A percentile compares a stretch with the other conserved stretches of the same genome.
These are phyloP conservation scores for Paecilomyces sp. DNA, from an alignment of 2,329 filamentous ascomycete species.

Conservation along the genomic window DNA sequence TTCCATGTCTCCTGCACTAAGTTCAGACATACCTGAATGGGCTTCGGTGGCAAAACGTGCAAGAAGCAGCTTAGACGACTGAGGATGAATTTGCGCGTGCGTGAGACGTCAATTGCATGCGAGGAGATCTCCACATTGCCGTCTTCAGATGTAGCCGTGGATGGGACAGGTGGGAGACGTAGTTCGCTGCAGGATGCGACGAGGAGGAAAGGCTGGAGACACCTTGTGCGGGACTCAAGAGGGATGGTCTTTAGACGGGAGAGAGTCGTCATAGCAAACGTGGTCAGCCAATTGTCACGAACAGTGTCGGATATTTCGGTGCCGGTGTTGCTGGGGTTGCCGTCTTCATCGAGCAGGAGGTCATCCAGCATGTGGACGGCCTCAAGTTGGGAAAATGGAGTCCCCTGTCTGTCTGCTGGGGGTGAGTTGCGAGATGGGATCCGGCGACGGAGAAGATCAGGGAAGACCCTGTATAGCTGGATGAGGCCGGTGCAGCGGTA, in stretches of 20 bases:
- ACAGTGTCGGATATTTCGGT: slow-evolving; percentile 8
- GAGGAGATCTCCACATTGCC: slow-evolving; percentile 23
- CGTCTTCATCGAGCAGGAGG: not conserved
- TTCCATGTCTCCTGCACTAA: slow-evolving; percentile 49
- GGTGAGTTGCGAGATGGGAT: slow-evolving; percentile 16
- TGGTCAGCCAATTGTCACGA: slow-evolving; percentile 39
- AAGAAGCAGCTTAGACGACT: slow-evolving; percentile 40
- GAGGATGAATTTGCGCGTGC: slow-evolving; percentile 43
- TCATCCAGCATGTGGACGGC: not conserved
- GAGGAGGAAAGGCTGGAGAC: slow-evolving; percentile 47
- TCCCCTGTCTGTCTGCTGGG: not conserved
- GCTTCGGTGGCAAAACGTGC: slow-evolving; percentile 46
- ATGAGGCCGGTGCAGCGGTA: slow-evolving; percentile 48
- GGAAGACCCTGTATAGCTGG: slow-evolving; percentile 50
- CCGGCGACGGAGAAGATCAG: slow-evolving; percentile 42
- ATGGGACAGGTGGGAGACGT: slow-evolving; percentile 32
- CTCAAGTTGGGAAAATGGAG: not conserved
- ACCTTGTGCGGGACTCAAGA: slow-evolving; percentile 46
- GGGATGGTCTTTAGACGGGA: slow-evolving; percentile 44
- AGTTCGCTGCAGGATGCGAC: slow-evolving; percentile 47
- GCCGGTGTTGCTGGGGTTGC: slow-evolving; percentile 22
- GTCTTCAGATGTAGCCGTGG: slow-evolving; percentile 10
- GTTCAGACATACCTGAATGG: slow-evolving; percentile 42
- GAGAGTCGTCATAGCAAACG: slow-evolving; percentile 46
- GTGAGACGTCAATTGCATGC: slow-evolving; percentile 40